Percentiles rank a stretch among this genome's conserved stretches.
These are phyloP conservation scores for Inga laurina DNA, from an alignment of 306 rosid genomes.

Conservation along the genomic window DNA sequence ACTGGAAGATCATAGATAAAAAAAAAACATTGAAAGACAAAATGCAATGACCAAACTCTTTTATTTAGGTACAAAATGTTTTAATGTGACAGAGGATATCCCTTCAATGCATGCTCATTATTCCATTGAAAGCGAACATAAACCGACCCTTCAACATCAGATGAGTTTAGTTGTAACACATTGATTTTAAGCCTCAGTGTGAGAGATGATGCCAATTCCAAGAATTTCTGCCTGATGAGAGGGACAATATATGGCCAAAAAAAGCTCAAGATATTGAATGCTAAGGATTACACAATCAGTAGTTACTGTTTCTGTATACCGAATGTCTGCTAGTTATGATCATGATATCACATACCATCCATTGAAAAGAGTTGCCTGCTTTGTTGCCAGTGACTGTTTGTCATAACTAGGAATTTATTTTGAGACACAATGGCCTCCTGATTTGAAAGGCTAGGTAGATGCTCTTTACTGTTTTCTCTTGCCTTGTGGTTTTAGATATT, in stretches of 20 bases:
- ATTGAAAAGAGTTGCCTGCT: neutral
- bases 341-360: neutral
- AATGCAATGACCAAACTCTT: neutral
- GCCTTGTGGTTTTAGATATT: slow-evolving; percentile 10
- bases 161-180: neutral
- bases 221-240: neutral
- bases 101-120: neutral
- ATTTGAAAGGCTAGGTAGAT: slow-evolving; percentile 13
- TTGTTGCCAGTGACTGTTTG: neutral
- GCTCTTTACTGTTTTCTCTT: neutral
- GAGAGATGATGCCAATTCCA: neutral
- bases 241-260: neutral
- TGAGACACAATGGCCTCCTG: neutral
- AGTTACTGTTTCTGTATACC: neutral
- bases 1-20: too few relatives aligned
- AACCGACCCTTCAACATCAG: neutral
- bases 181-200: neutral
- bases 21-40: neutral
- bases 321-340: neutral
- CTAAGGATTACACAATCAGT: neutral
- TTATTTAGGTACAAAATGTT: neutral
- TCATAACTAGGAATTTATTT: neutral
- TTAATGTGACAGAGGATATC: neutral
- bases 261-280: neutral
- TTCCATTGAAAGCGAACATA: neutral